Conservation (phyloP, 306 rosid genomes). For the Cicer chorassanicum region DNA sequence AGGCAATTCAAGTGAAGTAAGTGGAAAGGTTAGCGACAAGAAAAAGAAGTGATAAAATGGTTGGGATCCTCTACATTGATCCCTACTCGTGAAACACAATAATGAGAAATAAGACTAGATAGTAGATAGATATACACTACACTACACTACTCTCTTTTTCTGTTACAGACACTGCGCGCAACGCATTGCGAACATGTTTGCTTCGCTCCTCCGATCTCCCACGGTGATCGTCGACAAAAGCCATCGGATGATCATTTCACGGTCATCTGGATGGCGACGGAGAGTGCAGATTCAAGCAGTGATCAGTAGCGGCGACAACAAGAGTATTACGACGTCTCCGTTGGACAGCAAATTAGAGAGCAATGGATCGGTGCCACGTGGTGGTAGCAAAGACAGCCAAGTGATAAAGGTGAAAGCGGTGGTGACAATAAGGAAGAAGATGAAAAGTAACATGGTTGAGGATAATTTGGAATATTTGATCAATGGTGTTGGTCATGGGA, state of each 20-base stretch:
- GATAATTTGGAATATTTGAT: slow-evolving; percentile 77
- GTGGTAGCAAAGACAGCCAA: not conserved
- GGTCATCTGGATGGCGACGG: slow-evolving; percentile 20
- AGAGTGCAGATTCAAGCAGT: slow-evolving; percentile 50
- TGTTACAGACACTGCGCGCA: not conserved
- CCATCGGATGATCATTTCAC: slow-evolving; percentile 16
- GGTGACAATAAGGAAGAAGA: slow-evolving; percentile 75
- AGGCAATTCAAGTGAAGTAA: too few species aligned
- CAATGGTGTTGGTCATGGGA: slow-evolving; percentile 87
- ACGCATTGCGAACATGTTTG: slow-evolving; percentile 42
- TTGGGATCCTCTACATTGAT: too few species aligned
- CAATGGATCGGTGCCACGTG: slow-evolving; percentile 27
- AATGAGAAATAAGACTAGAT: not conserved
- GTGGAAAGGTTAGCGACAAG: too few species aligned
- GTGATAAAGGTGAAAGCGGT: slow-evolving; percentile 67
- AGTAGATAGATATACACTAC: not conserved
- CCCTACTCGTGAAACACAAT: too few species aligned
- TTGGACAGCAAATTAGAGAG: slow-evolving; percentile 49
- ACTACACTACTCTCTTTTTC: not conserved
- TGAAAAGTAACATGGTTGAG: slow-evolving; percentile 67
- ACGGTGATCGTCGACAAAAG: slow-evolving; percentile 10
- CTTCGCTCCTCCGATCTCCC: slow-evolving; percentile 47
- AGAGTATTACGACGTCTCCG: slow-evolving; percentile 41
- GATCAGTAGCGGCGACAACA: slow-evolving; percentile 63
- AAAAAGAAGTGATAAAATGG: too few species aligned